Conservation (phyloP, 1,139 yeast genomes). For the Candida tetrigidarum region DNA sequence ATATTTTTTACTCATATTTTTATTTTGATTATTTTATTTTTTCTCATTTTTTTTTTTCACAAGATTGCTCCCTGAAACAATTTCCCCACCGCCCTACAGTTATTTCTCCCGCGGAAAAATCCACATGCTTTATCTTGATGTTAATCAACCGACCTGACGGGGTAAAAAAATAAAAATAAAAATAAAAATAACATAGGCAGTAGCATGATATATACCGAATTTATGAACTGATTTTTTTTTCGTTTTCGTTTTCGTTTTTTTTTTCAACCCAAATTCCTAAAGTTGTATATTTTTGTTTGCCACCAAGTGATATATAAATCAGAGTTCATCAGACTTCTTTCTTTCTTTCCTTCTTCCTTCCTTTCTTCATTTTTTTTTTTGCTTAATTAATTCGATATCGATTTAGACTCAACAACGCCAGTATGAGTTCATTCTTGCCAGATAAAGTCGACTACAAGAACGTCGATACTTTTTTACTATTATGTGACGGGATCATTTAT, state of each 20-base stretch:
- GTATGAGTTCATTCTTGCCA: constrained; percentile 18
- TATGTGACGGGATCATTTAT: constrained; percentile 43
- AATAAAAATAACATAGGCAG: too few species aligned
- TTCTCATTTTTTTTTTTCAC: background rate
- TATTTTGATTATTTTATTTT: background rate
- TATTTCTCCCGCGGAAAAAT: too few species aligned
- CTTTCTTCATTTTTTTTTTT: background rate
- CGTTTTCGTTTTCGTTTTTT: background rate
- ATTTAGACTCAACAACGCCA: background rate
- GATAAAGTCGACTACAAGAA: constrained; percentile 28
- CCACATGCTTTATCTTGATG: background rate
- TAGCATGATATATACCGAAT: background rate
- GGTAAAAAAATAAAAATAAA: background rate
- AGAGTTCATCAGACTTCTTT: background rate
- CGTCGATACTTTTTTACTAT: constrained; percentile 27
- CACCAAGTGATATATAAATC: background rate
- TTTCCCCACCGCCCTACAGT: too few species aligned
- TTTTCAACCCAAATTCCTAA: too few species aligned
- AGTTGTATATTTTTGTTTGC: background rate
- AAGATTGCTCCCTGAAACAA: too few species aligned
- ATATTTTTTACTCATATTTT: background rate
- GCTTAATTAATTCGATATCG: too few species aligned
- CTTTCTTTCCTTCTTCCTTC: background rate
- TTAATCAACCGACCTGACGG: background rate
- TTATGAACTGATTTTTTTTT: background rate